Percentiles rank a stretch among this genome's conserved stretches.
Conservation (phyloP, 768 basidiomycete genomes). For the Tricholoma bakamatsutake region DNA sequence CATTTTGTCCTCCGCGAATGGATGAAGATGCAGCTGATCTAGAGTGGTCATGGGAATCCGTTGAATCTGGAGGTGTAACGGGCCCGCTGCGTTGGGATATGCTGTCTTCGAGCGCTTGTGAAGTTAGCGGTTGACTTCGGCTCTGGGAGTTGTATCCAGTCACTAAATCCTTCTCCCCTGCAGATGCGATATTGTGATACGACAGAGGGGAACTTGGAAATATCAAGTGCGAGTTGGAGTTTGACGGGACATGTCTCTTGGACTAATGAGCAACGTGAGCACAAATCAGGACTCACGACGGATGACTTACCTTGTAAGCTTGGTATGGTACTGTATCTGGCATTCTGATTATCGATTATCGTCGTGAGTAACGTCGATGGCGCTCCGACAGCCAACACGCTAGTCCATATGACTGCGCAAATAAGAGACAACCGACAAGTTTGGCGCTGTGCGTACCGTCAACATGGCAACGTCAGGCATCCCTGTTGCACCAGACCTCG, state of each 20-base stretch:
- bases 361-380: constrained; percentile 8
- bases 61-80: background rate
- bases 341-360: constrained; percentile 15
- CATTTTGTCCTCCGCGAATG: background rate
- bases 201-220: constrained; percentile 24
- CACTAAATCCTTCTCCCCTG: background rate
- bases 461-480: constrained; percentile 83
- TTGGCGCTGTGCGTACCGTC: constrained; percentile 8
- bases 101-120: background rate
- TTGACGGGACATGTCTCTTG: constrained; percentile 37
- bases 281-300: constrained; percentile 4
- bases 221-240: constrained; percentile 12
- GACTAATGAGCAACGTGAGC: constrained; percentile 25
- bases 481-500: constrained; percentile 51
- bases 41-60: background rate
- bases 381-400: background rate
- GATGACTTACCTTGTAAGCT: constrained; percentile 40
- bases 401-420: background rate
- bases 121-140: background rate
- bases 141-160: background rate
- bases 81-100: background rate
- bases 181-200: background rate
- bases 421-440: background rate
- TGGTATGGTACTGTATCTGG: constrained; percentile 40
- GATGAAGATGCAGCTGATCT: background rate